A percentile compares a stretch with the other conserved stretches of the same genome.
phyloP scores from a whole-genome alignment of 495 filamentous ascomycete species.

The Patellaria atrata region DNA sequence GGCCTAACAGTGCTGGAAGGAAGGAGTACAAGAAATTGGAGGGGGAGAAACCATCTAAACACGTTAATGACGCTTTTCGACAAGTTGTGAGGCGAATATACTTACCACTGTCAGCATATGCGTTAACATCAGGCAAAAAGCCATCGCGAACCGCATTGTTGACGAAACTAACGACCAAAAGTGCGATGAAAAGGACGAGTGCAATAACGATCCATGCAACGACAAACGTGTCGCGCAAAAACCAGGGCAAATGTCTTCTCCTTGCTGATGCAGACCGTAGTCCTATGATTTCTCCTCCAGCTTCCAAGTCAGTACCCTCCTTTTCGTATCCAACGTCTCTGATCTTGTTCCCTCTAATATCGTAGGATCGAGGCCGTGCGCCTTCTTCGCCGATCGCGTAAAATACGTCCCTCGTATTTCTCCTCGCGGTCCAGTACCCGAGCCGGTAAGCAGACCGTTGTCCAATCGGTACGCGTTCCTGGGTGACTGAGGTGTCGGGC shows the following conservation, averaged over 20 bases:
- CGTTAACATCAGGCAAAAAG: slow-evolving; percentile 52
- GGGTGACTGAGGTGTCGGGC: slow-evolving; percentile 32
- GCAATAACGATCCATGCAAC: slow-evolving; percentile 47
- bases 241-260: slow-evolving; percentile 65
- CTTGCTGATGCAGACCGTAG: slow-evolving; percentile 37
- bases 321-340: slow-evolving; percentile 21
- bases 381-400: slow-evolving; percentile 52
- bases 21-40: slow-evolving; percentile 85
- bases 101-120: slow-evolving; percentile 35
- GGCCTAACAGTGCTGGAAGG: slow-evolving; percentile 60
- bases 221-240: slow-evolving; percentile 48
- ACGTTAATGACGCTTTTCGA: background rate
- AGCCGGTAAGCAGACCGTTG: slow-evolving; percentile 48
- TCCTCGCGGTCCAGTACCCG: slow-evolving; percentile 66
- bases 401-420: slow-evolving; percentile 40
- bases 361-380: slow-evolving; percentile 39
- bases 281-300: slow-evolving; percentile 30
- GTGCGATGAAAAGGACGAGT: slow-evolving; percentile 54
- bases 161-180: slow-evolving; percentile 53
- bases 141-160: slow-evolving; percentile 48
- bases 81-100: background rate
- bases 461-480: slow-evolving; percentile 30
- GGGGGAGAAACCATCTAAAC: slow-evolving; percentile 51
- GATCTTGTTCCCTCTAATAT: slow-evolving; percentile 34
- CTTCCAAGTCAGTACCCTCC: slow-evolving; percentile 12